Conservation (phyloP, 2,329 filamentous ascomycete genomes). For the Spiromastix sp. region DNA sequence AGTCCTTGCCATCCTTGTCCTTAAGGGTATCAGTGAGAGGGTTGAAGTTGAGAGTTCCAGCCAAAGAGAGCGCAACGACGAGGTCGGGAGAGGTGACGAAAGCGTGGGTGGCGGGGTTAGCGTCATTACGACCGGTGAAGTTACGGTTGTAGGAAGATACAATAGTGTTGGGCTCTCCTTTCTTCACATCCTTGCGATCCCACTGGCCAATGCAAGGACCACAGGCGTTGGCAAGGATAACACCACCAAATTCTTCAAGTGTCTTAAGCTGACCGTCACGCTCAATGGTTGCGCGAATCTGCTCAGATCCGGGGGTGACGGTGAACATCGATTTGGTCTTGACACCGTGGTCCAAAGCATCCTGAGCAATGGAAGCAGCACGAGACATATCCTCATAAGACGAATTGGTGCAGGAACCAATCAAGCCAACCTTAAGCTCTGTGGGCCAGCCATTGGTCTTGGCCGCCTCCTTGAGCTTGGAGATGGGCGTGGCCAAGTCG, state of each 20-base stretch:
- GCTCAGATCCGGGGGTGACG: conserved; percentile 92
- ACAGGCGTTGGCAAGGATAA: conserved; percentile 92
- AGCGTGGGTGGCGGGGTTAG: conserved; percentile 87
- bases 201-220: conserved; percentile 90
- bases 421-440: conserved; percentile 91
- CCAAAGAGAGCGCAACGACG: conserved; percentile 76
- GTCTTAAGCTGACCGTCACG: conserved; percentile 87
- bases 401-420: conserved; percentile 96
- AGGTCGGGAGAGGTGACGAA: conserved; percentile 88
- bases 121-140: conserved; percentile 96
- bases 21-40: conserved; percentile 84
- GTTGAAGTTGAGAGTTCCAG: conserved; percentile 85
- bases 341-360: conserved; percentile 82
- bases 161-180: conserved; percentile 93
- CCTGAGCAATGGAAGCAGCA: conserved; percentile 79
- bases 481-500: conserved; percentile 93
- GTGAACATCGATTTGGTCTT: conserved; percentile 92
- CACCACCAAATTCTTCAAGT: conserved; percentile 90
- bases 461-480: conserved; percentile 90
- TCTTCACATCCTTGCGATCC: conserved; percentile 88
- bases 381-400: conserved; percentile 87
- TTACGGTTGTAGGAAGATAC: conserved; percentile 99
- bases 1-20: conserved; percentile 94
- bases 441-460: conserved; percentile 94
- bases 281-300: conserved; percentile 87